Percentiles rank a stretch among this genome's conserved stretches.
Conservation (phyloP, 768 basidiomycete genomes). For the Russula abietina region DNA sequence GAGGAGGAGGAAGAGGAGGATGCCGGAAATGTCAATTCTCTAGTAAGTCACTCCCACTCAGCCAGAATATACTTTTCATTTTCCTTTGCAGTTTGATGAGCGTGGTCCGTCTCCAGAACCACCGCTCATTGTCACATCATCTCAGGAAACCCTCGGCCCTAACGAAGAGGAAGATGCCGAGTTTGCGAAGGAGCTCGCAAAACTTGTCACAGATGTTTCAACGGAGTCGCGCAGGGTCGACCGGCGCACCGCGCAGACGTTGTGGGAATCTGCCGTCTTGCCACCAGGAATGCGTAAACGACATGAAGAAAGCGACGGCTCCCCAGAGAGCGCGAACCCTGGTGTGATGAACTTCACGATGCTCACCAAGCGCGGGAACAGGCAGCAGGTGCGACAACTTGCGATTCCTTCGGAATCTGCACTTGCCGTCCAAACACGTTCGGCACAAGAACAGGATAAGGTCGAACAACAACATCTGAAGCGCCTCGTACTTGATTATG, state of each 20-base stretch:
- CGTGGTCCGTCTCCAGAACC: constrained; percentile 77
- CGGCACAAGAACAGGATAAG: constrained; percentile 89
- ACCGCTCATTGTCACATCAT: constrained; percentile 61
- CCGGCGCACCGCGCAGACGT: constrained; percentile 75
- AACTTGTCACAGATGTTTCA: constrained; percentile 86
- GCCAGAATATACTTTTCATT: neutral
- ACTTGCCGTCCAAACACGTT: constrained; percentile 83
- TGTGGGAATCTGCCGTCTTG: constrained; percentile 86
- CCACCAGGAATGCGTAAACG: constrained; percentile 62
- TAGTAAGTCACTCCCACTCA: constrained; percentile 37
- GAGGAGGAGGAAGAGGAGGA: constrained; percentile 63
- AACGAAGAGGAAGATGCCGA: constrained; percentile 88
- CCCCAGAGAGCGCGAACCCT: constrained; percentile 33
- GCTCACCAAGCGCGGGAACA: constrained; percentile 88
- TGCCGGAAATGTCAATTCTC: constrained; percentile 40
- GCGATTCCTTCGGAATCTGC: constrained; percentile 84
- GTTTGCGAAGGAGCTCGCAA: constrained; percentile 93
- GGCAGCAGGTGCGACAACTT: constrained; percentile 87
- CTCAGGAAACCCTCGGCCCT: constrained; percentile 71
- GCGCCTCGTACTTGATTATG: constrained; percentile 86
- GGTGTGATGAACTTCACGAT: constrained; percentile 86
- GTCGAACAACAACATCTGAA: constrained; percentile 97
- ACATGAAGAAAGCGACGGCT: constrained; percentile 55
- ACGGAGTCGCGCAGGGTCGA: constrained; percentile 80
- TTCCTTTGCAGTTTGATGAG: constrained; percentile 46